Evolutionary conservation across 139 green algal species (phyloP), one percentile per base, ranked within the genome.

Genomic region (Nannochloris sp.): DNA sequence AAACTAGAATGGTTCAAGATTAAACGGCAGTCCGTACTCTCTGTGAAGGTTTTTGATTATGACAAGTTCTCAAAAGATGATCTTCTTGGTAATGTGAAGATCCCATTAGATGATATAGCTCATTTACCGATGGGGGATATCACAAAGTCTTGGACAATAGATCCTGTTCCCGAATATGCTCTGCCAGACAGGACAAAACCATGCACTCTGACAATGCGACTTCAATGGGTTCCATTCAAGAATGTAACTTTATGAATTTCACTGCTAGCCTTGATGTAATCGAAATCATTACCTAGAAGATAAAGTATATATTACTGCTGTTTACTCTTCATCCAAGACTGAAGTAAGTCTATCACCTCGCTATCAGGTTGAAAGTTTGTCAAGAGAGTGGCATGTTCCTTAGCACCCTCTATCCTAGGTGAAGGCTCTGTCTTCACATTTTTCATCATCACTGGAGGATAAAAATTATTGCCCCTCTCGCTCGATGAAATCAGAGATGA

Each of bases 1-100:
- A 80, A 77, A 61, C 79, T 83, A 34, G 73, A 85, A 40, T 84
- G 65, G 51, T 62, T 74, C 31, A 73, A 53, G 76, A 66, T 79
- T 19, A 66, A 66, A 16, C 51, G n/a, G 15, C 50, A 57, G 4
- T 57, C 72, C 48, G 46, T 67, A 40, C 44, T 85, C 34, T 44
- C 62, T 12, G 50, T 78, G 25, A 62, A 64, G 59, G 53, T 85
- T 25, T 74, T 34, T 6, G 79, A 85, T 27, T 61, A 65, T 18
- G 78, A 83, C 29, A 44, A 29, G 8, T 61, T 75, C 6, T 37
- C 25, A 51, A 40, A 44, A 5, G 60, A 79, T 55, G 59, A 76
- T 27, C 21, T 61, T 21, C 54, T 79, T 48, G 70, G 77, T 18
- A 37, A 24, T 7, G 34, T 72, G 21, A 60, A 79, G 19, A 61